phyloP scores from a whole-genome alignment of 1,139 yeast species.

The Candida pseudocylindracea region DNA sequence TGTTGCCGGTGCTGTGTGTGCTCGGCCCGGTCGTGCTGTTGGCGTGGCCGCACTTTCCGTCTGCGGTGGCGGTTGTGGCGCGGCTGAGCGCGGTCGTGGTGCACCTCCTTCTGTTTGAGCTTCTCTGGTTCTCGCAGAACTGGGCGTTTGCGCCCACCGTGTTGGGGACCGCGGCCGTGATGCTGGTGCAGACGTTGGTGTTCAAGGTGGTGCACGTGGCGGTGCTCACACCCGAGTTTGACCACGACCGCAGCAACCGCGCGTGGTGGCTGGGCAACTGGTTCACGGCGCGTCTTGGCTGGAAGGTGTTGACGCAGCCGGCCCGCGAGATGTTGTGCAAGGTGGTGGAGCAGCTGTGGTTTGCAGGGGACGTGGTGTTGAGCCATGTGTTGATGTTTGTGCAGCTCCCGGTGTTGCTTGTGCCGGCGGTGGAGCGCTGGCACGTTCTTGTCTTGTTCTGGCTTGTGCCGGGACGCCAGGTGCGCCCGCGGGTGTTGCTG shows the following conservation, averaged over 20 bases:
- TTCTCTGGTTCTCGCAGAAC: constrained; percentile 27
- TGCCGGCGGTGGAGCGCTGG: constrained; percentile 46
- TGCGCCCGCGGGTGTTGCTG: constrained; percentile 16
- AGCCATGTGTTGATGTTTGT: constrained; percentile 27
- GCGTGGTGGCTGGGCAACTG: constrained; percentile 60
- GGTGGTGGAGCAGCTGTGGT: constrained; percentile 27
- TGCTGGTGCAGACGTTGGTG: constrained; percentile 19
- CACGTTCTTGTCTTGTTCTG: constrained; percentile 68
- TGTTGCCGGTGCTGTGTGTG: constrained; percentile 17
- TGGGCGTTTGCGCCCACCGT: constrained; percentile 27
- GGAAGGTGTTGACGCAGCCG: constrained; percentile 27
- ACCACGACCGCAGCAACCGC: constrained; percentile 23
- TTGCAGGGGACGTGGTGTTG: constrained; percentile 26
- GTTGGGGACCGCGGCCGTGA: constrained; percentile 20
- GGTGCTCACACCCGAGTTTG: constrained; percentile 25
- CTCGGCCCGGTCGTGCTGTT: constrained; percentile 22
- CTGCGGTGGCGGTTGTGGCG: constrained; percentile 18
- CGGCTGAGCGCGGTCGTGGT: constrained; percentile 19
- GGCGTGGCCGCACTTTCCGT: constrained; percentile 16
- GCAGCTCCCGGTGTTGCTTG: constrained; percentile 27
- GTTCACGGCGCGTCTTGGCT: constrained; percentile 29
- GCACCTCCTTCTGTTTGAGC: constrained; percentile 21
- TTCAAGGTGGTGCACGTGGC: constrained; percentile 15
- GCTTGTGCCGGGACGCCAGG: constrained; percentile 42
- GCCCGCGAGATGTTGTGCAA: constrained; percentile 31